Conservation (phyloP, 148 eudicot species). For the Nepenthes gracilis region DNA sequence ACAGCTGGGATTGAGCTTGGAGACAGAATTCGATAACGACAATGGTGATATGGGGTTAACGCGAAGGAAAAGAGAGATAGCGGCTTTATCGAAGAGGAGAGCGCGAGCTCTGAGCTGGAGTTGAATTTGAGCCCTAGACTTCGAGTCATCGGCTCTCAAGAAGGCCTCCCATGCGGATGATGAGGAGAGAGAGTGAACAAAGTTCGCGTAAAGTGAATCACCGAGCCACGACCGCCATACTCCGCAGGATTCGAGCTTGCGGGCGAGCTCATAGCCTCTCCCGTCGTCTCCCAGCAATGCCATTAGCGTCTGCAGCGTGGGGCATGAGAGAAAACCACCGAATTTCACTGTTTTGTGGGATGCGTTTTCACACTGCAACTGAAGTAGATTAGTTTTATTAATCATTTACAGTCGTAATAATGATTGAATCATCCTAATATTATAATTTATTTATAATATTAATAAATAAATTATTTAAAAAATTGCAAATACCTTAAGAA, state of each 20-base stretch:
- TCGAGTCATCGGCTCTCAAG: constrained; percentile 37
- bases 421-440: too few relatives aligned
- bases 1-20: constrained; percentile 66
- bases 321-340: neutral
- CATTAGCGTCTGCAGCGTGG: constrained; percentile 12
- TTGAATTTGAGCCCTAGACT: constrained; percentile 45
- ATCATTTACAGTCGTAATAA: too few relatives aligned
- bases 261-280: constrained; percentile 73
- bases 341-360: too few relatives aligned
- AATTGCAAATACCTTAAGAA: too few relatives aligned
- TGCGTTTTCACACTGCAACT: too few relatives aligned
- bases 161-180: constrained; percentile 70
- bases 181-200: constrained; percentile 49
- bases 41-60: constrained; percentile 11
- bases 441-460: too few relatives aligned
- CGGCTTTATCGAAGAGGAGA: constrained; percentile 86
- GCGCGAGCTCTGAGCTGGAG: constrained; percentile 88
- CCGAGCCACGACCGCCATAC: constrained; percentile 90
- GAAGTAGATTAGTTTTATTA: too few relatives aligned
- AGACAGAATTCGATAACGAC: neutral
- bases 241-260: constrained; percentile 60
- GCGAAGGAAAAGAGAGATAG: constrained; percentile 36
- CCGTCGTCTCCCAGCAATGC: constrained; percentile 70
- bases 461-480: too few relatives aligned
- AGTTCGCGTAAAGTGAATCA: constrained; percentile 55